Percentiles rank a stretch among this genome's conserved stretches.
These are phyloP conservation scores for Cryptococcus sp. DNA, from an alignment of 1,284 basidiomycete genomes.

Conservation along the genomic window DNA sequence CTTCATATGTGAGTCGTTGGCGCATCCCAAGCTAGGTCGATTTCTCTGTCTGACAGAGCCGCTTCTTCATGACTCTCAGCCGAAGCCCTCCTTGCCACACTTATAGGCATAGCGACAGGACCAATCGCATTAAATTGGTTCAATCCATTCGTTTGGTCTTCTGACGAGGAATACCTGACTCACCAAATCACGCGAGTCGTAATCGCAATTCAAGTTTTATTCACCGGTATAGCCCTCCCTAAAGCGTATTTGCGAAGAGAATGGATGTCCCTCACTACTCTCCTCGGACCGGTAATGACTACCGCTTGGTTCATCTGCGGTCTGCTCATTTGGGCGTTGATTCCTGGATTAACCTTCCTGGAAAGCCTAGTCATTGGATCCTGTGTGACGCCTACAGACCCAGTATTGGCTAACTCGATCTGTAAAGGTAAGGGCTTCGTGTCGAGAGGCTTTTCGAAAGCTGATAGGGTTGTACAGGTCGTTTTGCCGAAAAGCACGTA, in stretches of 20 bases:
- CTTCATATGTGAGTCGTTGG: conserved; percentile 48
- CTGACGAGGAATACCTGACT: conserved; percentile 24
- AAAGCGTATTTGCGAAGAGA: conserved; percentile 82
- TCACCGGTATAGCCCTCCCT: conserved; percentile 90
- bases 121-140: conserved; percentile 42
- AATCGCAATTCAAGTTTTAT: conserved; percentile 94
- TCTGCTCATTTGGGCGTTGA: conserved; percentile 76
- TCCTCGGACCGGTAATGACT: conserved; percentile 81
- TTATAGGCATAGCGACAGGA: conserved; percentile 86
- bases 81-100: conserved; percentile 89
- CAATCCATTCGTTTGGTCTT: conserved; percentile 31
- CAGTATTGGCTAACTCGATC: conserved; percentile 73
- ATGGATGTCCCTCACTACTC: conserved; percentile 78
- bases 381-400: conserved; percentile 95
- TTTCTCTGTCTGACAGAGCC: not conserved
- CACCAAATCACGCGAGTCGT: conserved; percentile 88
- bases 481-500: conserved; percentile 49
- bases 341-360: conserved; percentile 82
- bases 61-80: conserved; percentile 62
- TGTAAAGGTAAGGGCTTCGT: conserved; percentile 56
- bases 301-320: conserved; percentile 83
- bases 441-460: not conserved
- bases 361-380: conserved; percentile 84
- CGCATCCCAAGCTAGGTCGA: not conserved
- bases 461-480: conserved; percentile 23